A percentile compares a stretch with the other conserved stretches of the same genome.
Conservation (phyloP, 345 rosid genomes). For the Angophora floribunda region DNA sequence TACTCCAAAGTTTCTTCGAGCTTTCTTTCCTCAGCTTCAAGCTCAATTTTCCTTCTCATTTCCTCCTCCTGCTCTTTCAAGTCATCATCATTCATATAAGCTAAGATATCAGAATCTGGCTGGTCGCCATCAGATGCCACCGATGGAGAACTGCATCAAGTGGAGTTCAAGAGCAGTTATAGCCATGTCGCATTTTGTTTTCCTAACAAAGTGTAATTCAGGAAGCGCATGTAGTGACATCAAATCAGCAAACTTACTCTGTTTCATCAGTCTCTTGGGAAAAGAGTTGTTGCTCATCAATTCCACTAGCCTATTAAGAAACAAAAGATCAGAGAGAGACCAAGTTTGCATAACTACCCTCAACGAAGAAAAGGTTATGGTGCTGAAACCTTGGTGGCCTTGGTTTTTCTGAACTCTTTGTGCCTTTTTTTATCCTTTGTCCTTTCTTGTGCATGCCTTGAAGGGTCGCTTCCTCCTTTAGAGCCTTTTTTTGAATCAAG, state of each 20-base stretch:
- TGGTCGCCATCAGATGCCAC: conserved; percentile 42
- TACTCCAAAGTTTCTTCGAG: conserved; percentile 80
- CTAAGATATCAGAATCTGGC: conserved; percentile 31
- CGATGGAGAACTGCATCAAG: conserved; percentile 46
- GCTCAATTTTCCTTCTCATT: conserved; percentile 62
- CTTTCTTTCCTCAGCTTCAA: conserved; percentile 85
- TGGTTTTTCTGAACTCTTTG: conserved; percentile 56
- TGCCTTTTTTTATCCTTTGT: conserved; percentile 78
- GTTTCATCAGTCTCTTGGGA: conserved; percentile 34
- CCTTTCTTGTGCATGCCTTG: conserved; percentile 60
- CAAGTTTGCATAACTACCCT: not conserved
- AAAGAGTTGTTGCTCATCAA: conserved; percentile 28
- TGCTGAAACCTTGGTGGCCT: conserved; percentile 62
- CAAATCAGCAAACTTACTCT: conserved; percentile 30
- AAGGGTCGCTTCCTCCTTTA: conserved; percentile 48
- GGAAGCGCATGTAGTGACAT: not conserved
- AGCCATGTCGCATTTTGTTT: not conserved
- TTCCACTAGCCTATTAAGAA: conserved; percentile 34
- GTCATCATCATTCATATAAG: conserved; percentile 30
- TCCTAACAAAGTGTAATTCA: not conserved
- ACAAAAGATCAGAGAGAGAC: conserved; percentile 4
- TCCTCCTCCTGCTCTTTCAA: conserved; percentile 67
- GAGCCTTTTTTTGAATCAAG: conserved; percentile 69
- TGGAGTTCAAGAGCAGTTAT: not conserved
- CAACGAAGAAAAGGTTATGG: not conserved